Evolutionary conservation across 1,139 yeast genomes (phyloP).

Genomic region (Blastobotrys persicus): DNA sequence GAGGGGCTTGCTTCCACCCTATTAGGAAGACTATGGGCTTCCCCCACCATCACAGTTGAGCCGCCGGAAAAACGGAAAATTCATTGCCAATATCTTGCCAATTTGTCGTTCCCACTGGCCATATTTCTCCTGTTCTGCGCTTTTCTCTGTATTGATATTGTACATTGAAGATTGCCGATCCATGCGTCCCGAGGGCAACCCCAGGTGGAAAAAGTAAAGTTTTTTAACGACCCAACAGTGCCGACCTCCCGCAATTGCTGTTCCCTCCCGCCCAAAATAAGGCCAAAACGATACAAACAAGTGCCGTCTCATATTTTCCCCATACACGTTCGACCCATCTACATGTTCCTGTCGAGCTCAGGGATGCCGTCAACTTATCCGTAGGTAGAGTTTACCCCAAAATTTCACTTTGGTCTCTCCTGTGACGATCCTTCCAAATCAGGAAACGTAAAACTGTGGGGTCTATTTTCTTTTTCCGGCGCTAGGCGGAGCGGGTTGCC

Average conservation of each 20-base stretch:
- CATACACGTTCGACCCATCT: neutral
- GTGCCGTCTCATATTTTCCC: too few species aligned
- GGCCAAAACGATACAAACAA: too few species aligned
- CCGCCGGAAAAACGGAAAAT: neutral
- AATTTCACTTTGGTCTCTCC: neutral
- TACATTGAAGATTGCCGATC: conserved; percentile 6
- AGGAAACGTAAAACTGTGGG: conserved; percentile 4
- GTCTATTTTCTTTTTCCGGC: conserved; percentile 8
- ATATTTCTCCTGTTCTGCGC: neutral
- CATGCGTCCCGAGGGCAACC: conserved; percentile 1
- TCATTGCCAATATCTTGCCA: neutral
- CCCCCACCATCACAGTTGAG: neutral
- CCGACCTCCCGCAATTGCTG: neutral
- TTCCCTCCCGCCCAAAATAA: neutral
- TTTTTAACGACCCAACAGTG: neutral
- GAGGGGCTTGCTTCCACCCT: neutral
- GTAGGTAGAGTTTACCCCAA: neutral
- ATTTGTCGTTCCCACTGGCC: neutral
- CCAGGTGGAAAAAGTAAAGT: conserved; percentile 1
- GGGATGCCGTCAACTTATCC: neutral
- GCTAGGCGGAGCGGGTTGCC: neutral
- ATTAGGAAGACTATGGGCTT: neutral
- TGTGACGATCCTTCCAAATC: conserved; percentile 2
- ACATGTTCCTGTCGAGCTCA: neutral
- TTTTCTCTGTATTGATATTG: neutral